Conservation (phyloP, 1,139 yeast species). For the Geotrichum klebahnii region DNA sequence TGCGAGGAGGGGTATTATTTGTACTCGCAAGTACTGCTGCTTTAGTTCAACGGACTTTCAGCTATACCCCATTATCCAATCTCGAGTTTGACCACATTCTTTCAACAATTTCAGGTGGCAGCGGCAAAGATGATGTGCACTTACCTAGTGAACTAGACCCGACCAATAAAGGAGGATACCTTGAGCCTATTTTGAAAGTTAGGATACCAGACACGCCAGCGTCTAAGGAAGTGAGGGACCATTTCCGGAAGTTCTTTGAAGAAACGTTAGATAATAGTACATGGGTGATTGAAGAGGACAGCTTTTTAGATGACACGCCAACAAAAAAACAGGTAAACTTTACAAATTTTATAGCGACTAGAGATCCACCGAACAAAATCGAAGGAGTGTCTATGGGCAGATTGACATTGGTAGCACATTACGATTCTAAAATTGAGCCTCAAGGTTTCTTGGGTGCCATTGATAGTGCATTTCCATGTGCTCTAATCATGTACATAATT, state of each 20-base stretch:
- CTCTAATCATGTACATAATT: conserved; percentile 47
- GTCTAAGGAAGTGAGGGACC: conserved; percentile 42
- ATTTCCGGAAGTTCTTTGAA: conserved; percentile 35
- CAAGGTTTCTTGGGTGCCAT: conserved; percentile 57
- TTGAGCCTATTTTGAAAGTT: conserved; percentile 38
- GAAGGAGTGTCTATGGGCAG: conserved; percentile 33
- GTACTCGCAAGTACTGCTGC: not conserved
- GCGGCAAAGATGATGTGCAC: not conserved
- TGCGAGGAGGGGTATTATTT: not conserved
- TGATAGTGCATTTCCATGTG: conserved; percentile 58
- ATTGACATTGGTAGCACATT: conserved; percentile 51
- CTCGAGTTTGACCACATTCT: not conserved
- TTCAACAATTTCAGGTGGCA: not conserved
- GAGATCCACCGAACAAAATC: conserved; percentile 31
- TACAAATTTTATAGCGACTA: conserved; percentile 45
- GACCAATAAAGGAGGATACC: conserved; percentile 28
- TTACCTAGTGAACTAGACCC: not conserved
- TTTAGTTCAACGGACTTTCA: not conserved
- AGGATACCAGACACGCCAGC: conserved; percentile 48
- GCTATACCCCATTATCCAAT: not conserved
- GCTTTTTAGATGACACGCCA: conserved; percentile 43
- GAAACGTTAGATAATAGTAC: conserved; percentile 21
- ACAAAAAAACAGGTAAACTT: conserved; percentile 40
- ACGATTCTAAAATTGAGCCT: conserved; percentile 49
- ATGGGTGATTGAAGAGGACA: conserved; percentile 45